These are phyloP conservation scores for Strobilomyces dryophilus DNA, from an alignment of 768 basidiomycete species.

Conservation along the genomic window DNA sequence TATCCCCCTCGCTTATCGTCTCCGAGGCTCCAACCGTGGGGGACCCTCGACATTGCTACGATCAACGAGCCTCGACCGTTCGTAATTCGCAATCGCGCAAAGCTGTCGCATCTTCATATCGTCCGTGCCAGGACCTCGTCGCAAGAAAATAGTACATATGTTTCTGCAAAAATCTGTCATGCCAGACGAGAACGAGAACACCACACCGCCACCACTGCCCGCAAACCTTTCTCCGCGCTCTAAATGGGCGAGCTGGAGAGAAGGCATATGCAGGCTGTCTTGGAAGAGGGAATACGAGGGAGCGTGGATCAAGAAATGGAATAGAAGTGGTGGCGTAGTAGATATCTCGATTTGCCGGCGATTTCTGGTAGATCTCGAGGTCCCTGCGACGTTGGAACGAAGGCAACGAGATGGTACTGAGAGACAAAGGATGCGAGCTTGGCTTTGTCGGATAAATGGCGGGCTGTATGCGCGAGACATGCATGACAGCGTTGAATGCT, in stretches of 20 bases:
- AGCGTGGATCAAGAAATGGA: not conserved
- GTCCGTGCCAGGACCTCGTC: slow-evolving; percentile 1
- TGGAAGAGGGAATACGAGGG: not conserved
- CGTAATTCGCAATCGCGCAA: not conserved
- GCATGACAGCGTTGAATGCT: no score
- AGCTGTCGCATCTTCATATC: not conserved
- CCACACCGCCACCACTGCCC: slow-evolving; percentile 3
- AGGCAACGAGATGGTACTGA: no score
- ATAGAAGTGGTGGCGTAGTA: not conserved
- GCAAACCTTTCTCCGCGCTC: slow-evolving; percentile 13
- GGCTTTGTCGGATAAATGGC: not conserved
- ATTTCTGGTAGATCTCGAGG: not conserved
- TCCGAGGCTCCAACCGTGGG: not conserved
- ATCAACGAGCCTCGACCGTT: not conserved
- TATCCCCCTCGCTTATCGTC: not conserved
- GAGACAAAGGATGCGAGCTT: not conserved
- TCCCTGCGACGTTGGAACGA: no score
- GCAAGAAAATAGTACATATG: not conserved
- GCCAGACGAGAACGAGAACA: not conserved
- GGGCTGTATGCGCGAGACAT: no score
- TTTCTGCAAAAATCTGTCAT: not conserved
- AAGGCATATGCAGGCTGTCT: slow-evolving; percentile 6
- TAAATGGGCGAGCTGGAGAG: slow-evolving; percentile 17
- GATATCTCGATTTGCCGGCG: not conserved
- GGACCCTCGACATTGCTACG: not conserved